Base-by-base conservation (phyloP, 768 basidiomycete genomes). In the Termitomyces sp. region DNA sequence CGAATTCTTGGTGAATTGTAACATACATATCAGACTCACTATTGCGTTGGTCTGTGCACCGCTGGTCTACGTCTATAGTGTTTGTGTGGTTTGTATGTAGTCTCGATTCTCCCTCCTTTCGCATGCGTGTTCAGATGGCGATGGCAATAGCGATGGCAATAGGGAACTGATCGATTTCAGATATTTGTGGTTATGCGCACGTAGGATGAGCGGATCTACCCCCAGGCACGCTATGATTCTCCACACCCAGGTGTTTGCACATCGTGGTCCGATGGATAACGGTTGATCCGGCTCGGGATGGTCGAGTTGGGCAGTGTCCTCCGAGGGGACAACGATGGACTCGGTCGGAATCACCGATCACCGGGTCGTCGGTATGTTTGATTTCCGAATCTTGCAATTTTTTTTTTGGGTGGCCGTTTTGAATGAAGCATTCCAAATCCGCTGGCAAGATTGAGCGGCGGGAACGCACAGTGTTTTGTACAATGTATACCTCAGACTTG, bases 141-240 rank as follows among this genome's bases (percentile, higher is more conserved):
- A 36, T 52, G 36, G 34, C 31, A 31, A 49, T 49, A 17, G 9
- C 8, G 50, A 36, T 20, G 37, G 11, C 14, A 14, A 15, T 14
- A 15, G 4, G 6, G 5, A 14, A 14, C 40, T 15, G 40, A 40
- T 14, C 5, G 5, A 40, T 49, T 49, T 14, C 14, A 31, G 48
- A 49, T 29, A 20, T 45, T 20, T 20, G 7, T 6, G 10, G 43
- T 7, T 25, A n/a, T 12, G 43, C n/a, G 43, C 8, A 12, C 3
- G 31, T 31, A 11, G 6, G 40, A 25, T 12, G 8, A 12, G 10
- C 25, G 32, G 40, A 43, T 55, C 54, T 55, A 29, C 20, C 38
- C 20, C 56, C 45, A 57, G 56, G 56, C 45, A 57, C 56, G 56
- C 17, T n/a, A 0, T 57, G 56, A 57, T 57, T 57, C 56, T 57